A percentile compares a stretch with the other conserved stretches of the same genome.
These are phyloP conservation scores for Trametes cingulata DNA, from an alignment of 768 basidiomycete genomes.

Conservation along the genomic window DNA sequence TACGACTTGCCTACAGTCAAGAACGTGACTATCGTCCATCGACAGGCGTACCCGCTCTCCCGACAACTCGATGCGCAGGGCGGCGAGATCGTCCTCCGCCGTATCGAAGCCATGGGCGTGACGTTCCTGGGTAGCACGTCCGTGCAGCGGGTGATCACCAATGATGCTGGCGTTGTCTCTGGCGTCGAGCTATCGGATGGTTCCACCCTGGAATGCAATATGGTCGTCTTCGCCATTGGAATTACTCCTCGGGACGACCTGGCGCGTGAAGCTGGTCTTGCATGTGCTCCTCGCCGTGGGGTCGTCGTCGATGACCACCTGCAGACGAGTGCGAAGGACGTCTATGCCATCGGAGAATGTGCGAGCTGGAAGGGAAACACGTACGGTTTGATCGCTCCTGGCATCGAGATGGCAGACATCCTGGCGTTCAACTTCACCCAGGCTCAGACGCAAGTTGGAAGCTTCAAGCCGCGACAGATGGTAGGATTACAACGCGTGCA, in stretches of 20 bases:
- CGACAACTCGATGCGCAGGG: conserved; percentile 59
- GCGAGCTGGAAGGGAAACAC: conserved; percentile 65
- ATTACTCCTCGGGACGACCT: conserved; percentile 73
- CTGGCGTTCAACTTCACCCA: conserved; percentile 72
- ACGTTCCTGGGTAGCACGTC: conserved; percentile 48
- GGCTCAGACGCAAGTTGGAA: conserved; percentile 43
- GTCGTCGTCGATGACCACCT: conserved; percentile 59
- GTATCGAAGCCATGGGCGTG: conserved; percentile 62
- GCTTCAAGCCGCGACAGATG: conserved; percentile 47
- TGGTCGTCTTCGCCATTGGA: conserved; percentile 70
- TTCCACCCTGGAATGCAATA: conserved; percentile 44
- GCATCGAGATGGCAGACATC: conserved; percentile 75
- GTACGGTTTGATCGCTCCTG: conserved; percentile 79
- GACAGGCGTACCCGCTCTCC: conserved; percentile 53
- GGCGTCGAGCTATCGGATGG: conserved; percentile 56
- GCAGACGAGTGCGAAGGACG: conserved; percentile 54
- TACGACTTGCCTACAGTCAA: conserved; percentile 54
- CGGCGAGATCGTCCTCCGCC: conserved; percentile 59
- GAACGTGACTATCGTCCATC: conserved; percentile 54
- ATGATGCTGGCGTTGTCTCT: conserved; percentile 38
- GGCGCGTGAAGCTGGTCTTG: conserved; percentile 53
- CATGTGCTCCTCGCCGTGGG: conserved; percentile 51
- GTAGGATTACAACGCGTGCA: conserved; percentile 17
- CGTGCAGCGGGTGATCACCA: conserved; percentile 40
- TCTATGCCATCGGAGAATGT: conserved; percentile 79